Evolutionary conservation across 352 stramenopile genomes (phyloP), one percentile per base, ranked within the genome.

Genomic region (Globisporangium polare): DNA sequence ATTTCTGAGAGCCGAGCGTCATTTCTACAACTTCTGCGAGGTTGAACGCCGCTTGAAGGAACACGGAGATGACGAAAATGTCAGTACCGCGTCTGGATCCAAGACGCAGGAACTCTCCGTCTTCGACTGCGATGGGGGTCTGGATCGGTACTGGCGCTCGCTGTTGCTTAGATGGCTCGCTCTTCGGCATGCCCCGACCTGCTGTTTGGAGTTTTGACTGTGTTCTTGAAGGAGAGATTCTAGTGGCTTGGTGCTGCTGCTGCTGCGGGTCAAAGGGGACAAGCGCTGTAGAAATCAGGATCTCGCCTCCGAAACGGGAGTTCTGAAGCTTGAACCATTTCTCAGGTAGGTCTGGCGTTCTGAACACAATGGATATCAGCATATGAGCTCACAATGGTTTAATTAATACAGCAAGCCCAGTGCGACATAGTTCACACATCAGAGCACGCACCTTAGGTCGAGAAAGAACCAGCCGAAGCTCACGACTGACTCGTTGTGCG

Each of bases 381-480:
- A 33, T 33, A 33, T 33, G 29, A 33, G 8, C 2, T 33, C 29
- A 33, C 8, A 4, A 9, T 7, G 29, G 29, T 33, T 9, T 4
- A 33, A 4, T 33, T 33, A 9, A 33, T 33, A 33, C 29, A 33
- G 2, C 15, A 6, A n/a, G 37, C 3, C 37, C 37, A 43, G 13
- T 8, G 35, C 10, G 13, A 43, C 15, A 43, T 13, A 8, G 13
- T 43, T 43, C 6, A 43, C 15, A 18, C 13, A 43, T n/a, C 12
- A 12, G 9, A 41, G 33, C 12, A 52, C 64, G 24, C 33, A 90
- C 80, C 84, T 80, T 5, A 94, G 53, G 42, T 94, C 84, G 17
- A 94, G 68, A 58, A 94, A 92, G 67, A 94, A 90, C 82, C 83
- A 94, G 4, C 84, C 84, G 53, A 88, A 80, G 51, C 80, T 89